phyloP scores from a whole-genome alignment of 2,329 filamentous ascomycete species.

The Thermothelomyces thermophilus region DNA sequence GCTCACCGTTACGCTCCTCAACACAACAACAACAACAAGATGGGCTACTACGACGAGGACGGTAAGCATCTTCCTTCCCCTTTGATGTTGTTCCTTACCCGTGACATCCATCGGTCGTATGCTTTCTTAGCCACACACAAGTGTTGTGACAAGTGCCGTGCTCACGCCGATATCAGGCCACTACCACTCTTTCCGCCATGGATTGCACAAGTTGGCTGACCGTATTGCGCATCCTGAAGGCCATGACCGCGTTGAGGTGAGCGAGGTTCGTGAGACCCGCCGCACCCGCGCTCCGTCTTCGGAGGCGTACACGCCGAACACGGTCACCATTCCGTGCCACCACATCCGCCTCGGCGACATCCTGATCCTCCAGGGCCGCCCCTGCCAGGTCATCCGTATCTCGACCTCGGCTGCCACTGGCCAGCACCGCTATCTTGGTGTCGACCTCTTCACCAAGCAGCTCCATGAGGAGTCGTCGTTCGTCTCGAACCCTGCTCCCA shows the following conservation, averaged over 20 bases:
- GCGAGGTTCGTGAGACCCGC: constrained; percentile 43
- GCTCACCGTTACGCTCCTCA: constrained; percentile 32
- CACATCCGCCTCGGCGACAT: constrained; percentile 99
- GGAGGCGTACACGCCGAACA: constrained; percentile 56
- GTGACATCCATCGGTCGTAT: not conserved
- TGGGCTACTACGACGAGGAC: constrained; percentile 61
- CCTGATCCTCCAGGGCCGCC: constrained; percentile 96
- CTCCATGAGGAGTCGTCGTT: constrained; percentile 98
- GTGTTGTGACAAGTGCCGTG: constrained; percentile 4
- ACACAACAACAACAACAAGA: constrained; percentile 46
- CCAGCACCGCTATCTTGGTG: constrained; percentile 99
- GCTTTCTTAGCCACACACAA: constrained; percentile 4
- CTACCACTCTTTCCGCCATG: constrained; percentile 53
- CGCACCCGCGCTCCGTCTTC: constrained; percentile 30
- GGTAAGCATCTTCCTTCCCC: constrained; percentile 37
- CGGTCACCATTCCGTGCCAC: constrained; percentile 97
- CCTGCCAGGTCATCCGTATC: constrained; percentile 99
- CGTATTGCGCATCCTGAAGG: constrained; percentile 43
- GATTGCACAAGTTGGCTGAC: constrained; percentile 52
- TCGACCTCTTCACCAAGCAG: constrained; percentile 99
- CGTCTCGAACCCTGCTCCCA: constrained; percentile 93
- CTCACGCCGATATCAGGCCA: constrained; percentile 38
- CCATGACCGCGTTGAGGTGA: constrained; percentile 44
- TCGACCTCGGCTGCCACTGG: constrained; percentile 95
- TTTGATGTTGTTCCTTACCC: too few relatives aligned